Conservation (phyloP, 192 early-diverging fungal genomes). For the Mortierella claussenii region DNA sequence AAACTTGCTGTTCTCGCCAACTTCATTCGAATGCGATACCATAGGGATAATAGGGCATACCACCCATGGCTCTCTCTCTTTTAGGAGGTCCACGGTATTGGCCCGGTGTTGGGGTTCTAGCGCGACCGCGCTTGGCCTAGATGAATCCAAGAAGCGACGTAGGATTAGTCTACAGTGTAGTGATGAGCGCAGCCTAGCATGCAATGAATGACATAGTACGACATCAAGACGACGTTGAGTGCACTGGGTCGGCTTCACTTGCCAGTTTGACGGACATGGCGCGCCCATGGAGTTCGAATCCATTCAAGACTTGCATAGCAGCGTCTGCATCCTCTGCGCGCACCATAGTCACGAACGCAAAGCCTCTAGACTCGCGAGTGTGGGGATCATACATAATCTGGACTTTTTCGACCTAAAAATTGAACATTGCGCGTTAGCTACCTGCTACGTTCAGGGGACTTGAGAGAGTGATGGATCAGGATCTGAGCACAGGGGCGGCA, state of each 20-base stretch:
- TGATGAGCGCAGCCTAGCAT: no score
- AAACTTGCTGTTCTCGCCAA: constrained; percentile 29
- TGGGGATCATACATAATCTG: constrained; percentile 86
- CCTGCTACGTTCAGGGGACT: constrained; percentile 14
- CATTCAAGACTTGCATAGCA: constrained; percentile 74
- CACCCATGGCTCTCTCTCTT: constrained; percentile 56
- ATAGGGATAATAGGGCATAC: constrained; percentile 30
- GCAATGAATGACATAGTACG: no score
- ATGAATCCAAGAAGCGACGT: no score
- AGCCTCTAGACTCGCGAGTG: constrained; percentile 83
- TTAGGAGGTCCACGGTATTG: constrained; percentile 83
- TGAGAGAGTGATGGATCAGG: not conserved
- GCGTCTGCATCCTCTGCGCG: constrained; percentile 72
- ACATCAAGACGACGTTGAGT: no score
- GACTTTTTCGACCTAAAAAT: constrained; percentile 68
- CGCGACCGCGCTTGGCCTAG: constrained; percentile 73
- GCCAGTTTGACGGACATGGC: constrained; percentile 83
- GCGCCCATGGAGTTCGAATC: constrained; percentile 83
- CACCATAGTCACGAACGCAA: constrained; percentile 86
- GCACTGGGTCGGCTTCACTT: no score
- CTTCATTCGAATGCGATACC: constrained; percentile 21
- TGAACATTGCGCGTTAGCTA: no score
- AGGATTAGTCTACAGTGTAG: no score
- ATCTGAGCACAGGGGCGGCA: not conserved
- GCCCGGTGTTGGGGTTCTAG: constrained; percentile 83